phyloP scores from a whole-genome alignment of 148 eudicot genomes.

The Pharnaceum exiguum region DNA sequence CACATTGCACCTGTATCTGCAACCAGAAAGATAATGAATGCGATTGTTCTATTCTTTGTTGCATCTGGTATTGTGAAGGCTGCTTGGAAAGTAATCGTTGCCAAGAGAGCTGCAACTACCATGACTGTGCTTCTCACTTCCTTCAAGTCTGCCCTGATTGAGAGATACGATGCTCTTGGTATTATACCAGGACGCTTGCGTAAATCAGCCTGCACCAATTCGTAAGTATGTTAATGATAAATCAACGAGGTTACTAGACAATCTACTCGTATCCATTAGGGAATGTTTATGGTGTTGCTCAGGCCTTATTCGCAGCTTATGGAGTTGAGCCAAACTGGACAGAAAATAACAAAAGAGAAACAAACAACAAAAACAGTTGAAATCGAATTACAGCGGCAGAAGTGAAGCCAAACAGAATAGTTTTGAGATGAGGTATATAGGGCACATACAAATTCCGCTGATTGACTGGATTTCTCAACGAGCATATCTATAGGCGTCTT shows the following conservation, averaged over 20 bases:
- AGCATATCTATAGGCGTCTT: neutral
- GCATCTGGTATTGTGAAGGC: conserved; percentile 17
- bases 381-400: no score
- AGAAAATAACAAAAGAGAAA: no score
- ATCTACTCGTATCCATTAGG: no score
- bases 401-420: no score
- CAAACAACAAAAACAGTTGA: no score
- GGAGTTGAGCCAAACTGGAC: no score
- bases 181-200: neutral
- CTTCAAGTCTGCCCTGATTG: neutral
- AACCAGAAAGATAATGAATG: neutral
- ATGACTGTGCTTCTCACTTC: conserved; percentile 4
- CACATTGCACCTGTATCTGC: neutral
- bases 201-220: neutral
- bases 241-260: no score
- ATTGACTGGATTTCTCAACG: neutral
- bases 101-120: conserved; percentile 5
- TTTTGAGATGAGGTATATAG: no score
- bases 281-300: no score
- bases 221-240: neutral
- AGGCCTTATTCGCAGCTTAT: no score
- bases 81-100: conserved; percentile 12
- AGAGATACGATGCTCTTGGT: neutral
- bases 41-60: neutral
- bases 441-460: neutral